These are phyloP conservation scores for Phaffia tasmanica DNA, from an alignment of 768 basidiomycete genomes.

Conservation along the genomic window DNA sequence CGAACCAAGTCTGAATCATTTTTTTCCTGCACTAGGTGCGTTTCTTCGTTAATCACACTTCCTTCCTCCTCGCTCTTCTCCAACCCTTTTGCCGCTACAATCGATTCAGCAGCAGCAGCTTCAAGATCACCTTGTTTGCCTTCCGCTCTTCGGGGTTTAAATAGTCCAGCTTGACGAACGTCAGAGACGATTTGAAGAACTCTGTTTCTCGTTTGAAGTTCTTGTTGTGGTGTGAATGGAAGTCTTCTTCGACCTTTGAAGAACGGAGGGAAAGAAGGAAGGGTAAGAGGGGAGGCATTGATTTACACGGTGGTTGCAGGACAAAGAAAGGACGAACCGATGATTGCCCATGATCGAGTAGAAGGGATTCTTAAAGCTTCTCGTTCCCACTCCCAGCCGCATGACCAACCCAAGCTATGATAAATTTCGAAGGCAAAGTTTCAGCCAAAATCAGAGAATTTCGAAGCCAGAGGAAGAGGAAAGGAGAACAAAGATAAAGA, in stretches of 20 bases:
- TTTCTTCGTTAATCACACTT: too few relatives aligned
- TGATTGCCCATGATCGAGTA: constrained; percentile 82
- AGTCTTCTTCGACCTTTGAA: constrained; percentile 35
- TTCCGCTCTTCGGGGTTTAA: constrained; percentile 44
- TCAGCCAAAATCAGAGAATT: too few relatives aligned
- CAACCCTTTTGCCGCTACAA: too few relatives aligned
- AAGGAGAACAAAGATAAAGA: not conserved
- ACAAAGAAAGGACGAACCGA: constrained; percentile 49
- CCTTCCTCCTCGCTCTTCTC: too few relatives aligned
- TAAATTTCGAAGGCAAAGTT: too few relatives aligned
- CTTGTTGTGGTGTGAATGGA: constrained; percentile 35
- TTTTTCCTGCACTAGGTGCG: too few relatives aligned
- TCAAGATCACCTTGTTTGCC: constrained; percentile 30
- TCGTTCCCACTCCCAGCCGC: constrained; percentile 78
- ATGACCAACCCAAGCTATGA: constrained; percentile 48
- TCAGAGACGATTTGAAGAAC: constrained; percentile 48
- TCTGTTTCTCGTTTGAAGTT: constrained; percentile 37
- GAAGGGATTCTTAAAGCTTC: constrained; percentile 82
- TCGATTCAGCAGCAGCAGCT: not conserved
- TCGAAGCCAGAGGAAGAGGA: too few relatives aligned
- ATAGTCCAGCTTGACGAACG: constrained; percentile 54
- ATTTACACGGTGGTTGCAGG: not conserved
- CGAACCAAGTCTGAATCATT: too few relatives aligned
- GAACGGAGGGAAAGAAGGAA: not conserved
- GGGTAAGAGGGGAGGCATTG: constrained; percentile 28